Percentiles rank a stretch among this genome's conserved stretches.
Conservation (phyloP, 345 rosid genomes). For the Brassica rapa region DNA sequence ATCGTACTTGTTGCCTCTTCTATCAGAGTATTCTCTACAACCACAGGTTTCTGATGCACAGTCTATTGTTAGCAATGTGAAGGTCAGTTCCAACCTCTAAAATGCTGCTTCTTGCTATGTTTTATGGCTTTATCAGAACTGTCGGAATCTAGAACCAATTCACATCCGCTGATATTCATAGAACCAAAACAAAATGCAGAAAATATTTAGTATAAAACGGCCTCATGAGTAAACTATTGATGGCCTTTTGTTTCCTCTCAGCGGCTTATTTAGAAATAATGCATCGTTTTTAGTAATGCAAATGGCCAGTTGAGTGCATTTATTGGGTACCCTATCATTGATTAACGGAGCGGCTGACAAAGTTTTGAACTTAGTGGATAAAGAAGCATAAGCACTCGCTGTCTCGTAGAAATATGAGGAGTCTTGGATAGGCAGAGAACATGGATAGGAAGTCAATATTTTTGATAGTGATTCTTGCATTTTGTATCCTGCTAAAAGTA, state of each 20-base stretch:
- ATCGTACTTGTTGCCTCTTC: constrained; percentile 84
- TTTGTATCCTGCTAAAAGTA: neutral
- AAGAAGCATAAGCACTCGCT: constrained; percentile 13
- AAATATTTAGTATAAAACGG: neutral
- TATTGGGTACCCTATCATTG: constrained; percentile 7
- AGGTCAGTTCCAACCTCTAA: constrained; percentile 52
- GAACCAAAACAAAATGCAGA: neutral
- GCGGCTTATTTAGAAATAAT: neutral
- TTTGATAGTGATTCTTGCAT: constrained; percentile 2
- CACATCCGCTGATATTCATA: neutral
- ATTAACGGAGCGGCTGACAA: constrained; percentile 17
- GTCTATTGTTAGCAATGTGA: constrained; percentile 87
- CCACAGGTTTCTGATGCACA: constrained; percentile 90
- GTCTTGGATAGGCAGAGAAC: neutral
- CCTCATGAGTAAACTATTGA: constrained; percentile 15
- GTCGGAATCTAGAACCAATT: neutral
- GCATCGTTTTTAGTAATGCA: constrained; percentile 8
- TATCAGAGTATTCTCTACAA: constrained; percentile 82
- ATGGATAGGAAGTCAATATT: constrained; percentile 8
- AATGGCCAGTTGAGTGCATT: constrained; percentile 10
- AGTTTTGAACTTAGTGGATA: constrained; percentile 23
- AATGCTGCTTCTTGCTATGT: constrained; percentile 55
- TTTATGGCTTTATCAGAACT: constrained; percentile 27
- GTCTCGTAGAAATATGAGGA: neutral
- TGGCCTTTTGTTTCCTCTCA: constrained; percentile 13